Base-by-base conservation (phyloP, 1,284 basidiomycete genomes). In the Ceratorhiza oryzae-sativae region DNA sequence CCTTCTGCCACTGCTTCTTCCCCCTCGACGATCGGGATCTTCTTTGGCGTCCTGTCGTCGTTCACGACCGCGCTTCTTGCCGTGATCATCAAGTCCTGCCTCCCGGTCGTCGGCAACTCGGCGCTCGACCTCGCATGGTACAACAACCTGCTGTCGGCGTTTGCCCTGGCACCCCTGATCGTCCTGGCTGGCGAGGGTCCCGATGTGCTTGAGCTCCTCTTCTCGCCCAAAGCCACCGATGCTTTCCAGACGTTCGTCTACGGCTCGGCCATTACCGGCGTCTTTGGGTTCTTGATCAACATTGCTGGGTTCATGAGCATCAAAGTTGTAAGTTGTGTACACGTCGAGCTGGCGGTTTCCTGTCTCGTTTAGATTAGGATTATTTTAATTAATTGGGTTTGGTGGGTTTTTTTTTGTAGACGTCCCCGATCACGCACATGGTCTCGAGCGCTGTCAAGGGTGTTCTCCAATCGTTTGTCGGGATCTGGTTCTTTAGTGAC, bases 371-470 rank as follows among this genome's bases (percentile, higher is more conserved):
- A 45, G 53, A 25, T 18, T 48, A 46, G 41, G 48, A 36, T 23
- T 45, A 8, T 42, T 53, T 51, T n/a, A 49, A 23, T 67, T 42
- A 30, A 34, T 67, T 53, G n/a, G 20, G 56, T 56, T 25, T n/a
- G 25, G 36, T 20, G 49, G 39, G 27, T 32, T 27, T 41, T 8
- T 39, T 6, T 30, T 53, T 15, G 13, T 70, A 70, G 65, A 95
- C 93, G 3, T 94, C 92, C 1, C 93, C 93, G n/a, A 92, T 94
- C 78, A 94, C 93, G 1, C 93, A 95, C 80, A 95, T 95, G 93
- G 84, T 95, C 42, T 93, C 91, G 9, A 93, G 91, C 18, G 92
- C 92, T 53, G 90, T 92, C 32, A 89, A 89, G 51, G 92, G 92
- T 30, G 93, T 95, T 30, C 87, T 92, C 0, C 90, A 88, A 15